A percentile compares a stretch with the other conserved stretches of the same genome.
phyloP scores from a whole-genome alignment of 2,329 filamentous ascomycete genomes.

The Stachybotrys chlorohalonatus region DNA sequence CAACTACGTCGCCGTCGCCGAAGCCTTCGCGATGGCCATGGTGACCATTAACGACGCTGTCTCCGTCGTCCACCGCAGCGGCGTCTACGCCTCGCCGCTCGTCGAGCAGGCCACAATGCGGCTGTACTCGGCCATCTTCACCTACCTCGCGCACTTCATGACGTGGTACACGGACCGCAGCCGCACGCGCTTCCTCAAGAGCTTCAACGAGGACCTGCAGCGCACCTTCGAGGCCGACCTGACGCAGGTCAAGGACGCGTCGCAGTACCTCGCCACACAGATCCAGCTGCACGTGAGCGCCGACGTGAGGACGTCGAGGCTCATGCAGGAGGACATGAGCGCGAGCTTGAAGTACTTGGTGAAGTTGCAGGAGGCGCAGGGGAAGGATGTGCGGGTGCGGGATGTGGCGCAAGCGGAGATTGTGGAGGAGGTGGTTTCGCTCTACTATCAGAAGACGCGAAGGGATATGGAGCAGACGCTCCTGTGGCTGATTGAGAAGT shows the following conservation, averaged over 20 bases:
- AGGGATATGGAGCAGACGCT: background rate
- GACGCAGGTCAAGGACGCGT: constrained; percentile 3
- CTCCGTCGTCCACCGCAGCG: constrained; percentile 3
- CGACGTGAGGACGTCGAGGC: constrained; percentile 3
- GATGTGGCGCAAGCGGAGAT: background rate
- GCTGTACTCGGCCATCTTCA: constrained; percentile 7
- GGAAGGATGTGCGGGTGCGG: background rate
- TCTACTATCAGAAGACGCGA: background rate
- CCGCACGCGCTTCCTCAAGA: constrained; percentile 4
- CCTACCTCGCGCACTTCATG: constrained; percentile 8
- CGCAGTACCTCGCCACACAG: constrained; percentile 1
- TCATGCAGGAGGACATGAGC: constrained; percentile 3
- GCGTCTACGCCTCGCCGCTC: constrained; percentile 2
- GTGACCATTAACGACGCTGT: constrained; percentile 9
- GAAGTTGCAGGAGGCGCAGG: background rate
- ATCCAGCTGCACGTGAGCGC: constrained; percentile 7
- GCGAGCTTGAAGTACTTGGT: constrained; percentile 3
- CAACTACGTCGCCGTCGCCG: constrained; percentile 7
- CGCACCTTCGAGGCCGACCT: constrained; percentile 5
- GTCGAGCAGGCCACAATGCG: constrained; percentile 7
- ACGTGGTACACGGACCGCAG: constrained; percentile 7
- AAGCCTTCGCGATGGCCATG: constrained; percentile 7
- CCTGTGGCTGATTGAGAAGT: background rate
- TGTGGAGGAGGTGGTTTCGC: background rate
- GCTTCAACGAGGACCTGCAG: constrained; percentile 7